Evolutionary conservation across 2,329 filamentous ascomycete genomes (phyloP).

Genomic region (Fusarium sp.): DNA sequence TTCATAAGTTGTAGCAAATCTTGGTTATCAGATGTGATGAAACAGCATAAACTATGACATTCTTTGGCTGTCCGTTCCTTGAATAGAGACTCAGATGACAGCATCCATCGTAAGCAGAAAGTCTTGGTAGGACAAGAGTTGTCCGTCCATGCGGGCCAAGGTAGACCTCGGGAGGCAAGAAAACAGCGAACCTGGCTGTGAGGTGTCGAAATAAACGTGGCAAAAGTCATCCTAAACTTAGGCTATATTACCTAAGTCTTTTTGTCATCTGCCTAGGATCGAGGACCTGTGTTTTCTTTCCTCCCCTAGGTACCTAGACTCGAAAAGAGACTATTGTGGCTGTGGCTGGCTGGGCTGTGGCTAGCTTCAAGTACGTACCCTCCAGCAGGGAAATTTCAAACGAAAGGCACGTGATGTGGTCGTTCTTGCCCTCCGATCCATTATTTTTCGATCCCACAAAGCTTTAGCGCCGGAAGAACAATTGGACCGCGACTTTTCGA

Average conservation of each 20-base stretch:
- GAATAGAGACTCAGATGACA: not conserved
- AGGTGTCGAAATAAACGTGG: too few species aligned
- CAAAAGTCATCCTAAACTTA: too few species aligned
- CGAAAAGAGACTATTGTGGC: conserved; percentile 2
- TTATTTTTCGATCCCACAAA: conserved; percentile 23
- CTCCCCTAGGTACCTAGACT: not conserved
- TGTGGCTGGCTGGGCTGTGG: not conserved
- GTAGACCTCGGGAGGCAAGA: too few species aligned
- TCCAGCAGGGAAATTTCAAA: not conserved
- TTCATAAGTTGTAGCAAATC: not conserved
- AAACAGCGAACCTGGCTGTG: too few species aligned
- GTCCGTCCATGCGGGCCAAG: not conserved
- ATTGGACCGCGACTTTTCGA: conserved; percentile 41
- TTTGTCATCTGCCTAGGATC: too few species aligned
- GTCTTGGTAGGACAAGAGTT: not conserved
- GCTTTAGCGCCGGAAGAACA: conserved; percentile 44
- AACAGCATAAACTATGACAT: not conserved
- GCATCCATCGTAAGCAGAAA: conserved; percentile 7
- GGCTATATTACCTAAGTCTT: too few species aligned
- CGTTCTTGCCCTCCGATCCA: conserved; percentile 28
- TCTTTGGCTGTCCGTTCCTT: not conserved
- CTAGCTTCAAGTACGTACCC: not conserved
- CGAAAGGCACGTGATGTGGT: conserved; percentile 33
- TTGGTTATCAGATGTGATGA: not conserved
- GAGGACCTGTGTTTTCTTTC: too few species aligned